Evolutionary conservation across 2,329 filamentous ascomycete species (phyloP).

Genomic region (Ophioceras dolichostomum): DNA sequence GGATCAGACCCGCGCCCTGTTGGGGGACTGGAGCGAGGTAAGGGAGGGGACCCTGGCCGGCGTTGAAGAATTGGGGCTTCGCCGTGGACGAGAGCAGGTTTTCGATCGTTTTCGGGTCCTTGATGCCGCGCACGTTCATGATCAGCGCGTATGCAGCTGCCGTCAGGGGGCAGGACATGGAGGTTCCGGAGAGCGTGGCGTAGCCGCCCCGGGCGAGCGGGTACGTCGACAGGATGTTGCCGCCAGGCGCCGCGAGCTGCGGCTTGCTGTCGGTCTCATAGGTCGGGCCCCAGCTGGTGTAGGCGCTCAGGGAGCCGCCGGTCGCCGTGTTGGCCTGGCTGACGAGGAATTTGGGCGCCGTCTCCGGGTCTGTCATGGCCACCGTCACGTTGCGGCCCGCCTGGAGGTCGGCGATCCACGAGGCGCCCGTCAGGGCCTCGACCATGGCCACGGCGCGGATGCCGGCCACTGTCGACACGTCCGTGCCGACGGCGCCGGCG

Average conservation of each 20-base stretch:
- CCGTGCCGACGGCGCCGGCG: conserved; percentile 19
- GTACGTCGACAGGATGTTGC: conserved; percentile 38
- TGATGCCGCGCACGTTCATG: conserved; percentile 35
- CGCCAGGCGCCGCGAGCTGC: conserved; percentile 32
- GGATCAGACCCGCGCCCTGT: conserved; percentile 47
- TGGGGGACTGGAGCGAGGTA: conserved; percentile 43
- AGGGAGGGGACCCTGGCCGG: conserved; percentile 20
- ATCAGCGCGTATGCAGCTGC: conserved; percentile 39
- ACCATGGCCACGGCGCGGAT: conserved; percentile 29
- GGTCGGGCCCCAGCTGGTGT: conserved; percentile 31
- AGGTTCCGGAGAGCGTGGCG: conserved; percentile 38
- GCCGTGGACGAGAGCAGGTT: conserved; percentile 36
- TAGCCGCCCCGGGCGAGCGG: conserved; percentile 27
- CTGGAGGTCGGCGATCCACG: conserved; percentile 29
- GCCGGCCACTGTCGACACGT: conserved; percentile 16
- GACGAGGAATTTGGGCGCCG: conserved; percentile 21
- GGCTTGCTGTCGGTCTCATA: conserved; percentile 35
- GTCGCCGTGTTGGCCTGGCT: conserved; percentile 25
- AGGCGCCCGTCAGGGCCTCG: conserved; percentile 23
- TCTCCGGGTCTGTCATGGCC: conserved; percentile 26
- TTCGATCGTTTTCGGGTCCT: conserved; percentile 36
- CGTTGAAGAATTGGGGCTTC: conserved; percentile 35
- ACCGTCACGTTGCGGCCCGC: conserved; percentile 29
- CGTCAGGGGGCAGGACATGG: conserved; percentile 36
- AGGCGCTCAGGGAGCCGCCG: conserved; percentile 28